Evolutionary conservation across 257 asterid species (phyloP), one percentile per base, ranked within the genome.

Genomic region (Capsicum baccatum): DNA sequence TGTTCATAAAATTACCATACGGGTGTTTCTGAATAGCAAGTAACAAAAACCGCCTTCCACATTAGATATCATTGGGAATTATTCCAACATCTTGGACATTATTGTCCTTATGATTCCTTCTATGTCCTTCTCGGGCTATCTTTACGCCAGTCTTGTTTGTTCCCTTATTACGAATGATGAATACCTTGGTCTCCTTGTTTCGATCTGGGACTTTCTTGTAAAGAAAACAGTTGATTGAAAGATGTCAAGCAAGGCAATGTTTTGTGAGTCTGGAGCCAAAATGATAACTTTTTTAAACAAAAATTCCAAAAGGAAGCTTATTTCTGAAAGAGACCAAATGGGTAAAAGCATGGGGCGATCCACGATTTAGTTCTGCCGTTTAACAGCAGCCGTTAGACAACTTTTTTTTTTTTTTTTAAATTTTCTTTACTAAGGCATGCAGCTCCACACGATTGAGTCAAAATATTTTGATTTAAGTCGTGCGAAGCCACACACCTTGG

Each of bases 171-270:
- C 87, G 91, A 84, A 86, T 84, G 44, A 39, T 39, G 90, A 79
- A 85, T 66, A 56, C 67, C 87, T 84, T 79, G 89, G 90, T 82
- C 91, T 87, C 87, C 83, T 86, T 86, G 82, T 87, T 91, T 90
- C 89, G 87, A 84, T 83, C 85, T 79, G 91, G 94, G 92, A 88
- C 86, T 83, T 84, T 87, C 85, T 89, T 87, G 87, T 84, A 66
- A 83, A 87, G 84, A 87, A 89, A 59, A 58, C 60, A 44, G 84
- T 85, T 84, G 83, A 87, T 88, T 57, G 33, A 83, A 73, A 83
- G 84, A 87, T 85, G 80, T 86, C 82, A 89, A 42, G 74, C 57
- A 69, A 81, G 89, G 85, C 86, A 73, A 87, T 68, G 86, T 47
- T 59, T 83, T 87, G 86, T 39, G 44, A 39, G 44, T 39, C 44